Evolutionary conservation across 1,284 basidiomycete genomes (phyloP).

Genomic region (Porogramme epimiltina): DNA sequence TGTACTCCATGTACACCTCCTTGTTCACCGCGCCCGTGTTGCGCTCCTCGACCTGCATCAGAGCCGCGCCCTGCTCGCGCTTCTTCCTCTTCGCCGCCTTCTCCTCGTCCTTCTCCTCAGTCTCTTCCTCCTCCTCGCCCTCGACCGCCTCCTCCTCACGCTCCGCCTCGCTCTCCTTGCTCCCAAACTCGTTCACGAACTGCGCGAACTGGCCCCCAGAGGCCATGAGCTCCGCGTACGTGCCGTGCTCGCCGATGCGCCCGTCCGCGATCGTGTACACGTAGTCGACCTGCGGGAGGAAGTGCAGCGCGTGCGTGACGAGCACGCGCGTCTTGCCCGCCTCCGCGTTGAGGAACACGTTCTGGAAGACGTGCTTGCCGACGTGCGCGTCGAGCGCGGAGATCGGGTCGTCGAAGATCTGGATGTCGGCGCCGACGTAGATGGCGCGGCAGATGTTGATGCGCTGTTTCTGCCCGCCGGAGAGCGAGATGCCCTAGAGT

Average conservation of each 20-base stretch:
- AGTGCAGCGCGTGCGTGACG: constrained; percentile 83
- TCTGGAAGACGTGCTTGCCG: constrained; percentile 83
- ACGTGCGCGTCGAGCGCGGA: constrained; percentile 87
- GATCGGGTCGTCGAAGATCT: constrained; percentile 85
- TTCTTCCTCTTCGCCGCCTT: constrained; percentile 30
- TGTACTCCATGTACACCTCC: constrained; percentile 55
- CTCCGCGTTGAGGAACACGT: constrained; percentile 69
- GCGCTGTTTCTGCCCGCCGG: constrained; percentile 82
- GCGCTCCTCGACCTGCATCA: constrained; percentile 71
- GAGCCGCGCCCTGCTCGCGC: constrained; percentile 37
- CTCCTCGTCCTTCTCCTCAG: background rate
- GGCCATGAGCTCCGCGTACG: constrained; percentile 68
- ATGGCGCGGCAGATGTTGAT: constrained; percentile 82
- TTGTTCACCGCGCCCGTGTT: constrained; percentile 59
- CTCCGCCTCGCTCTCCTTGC: constrained; percentile 43
- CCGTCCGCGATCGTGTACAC: constrained; percentile 75
- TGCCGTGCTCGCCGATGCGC: constrained; percentile 74
- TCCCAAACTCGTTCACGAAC: constrained; percentile 70
- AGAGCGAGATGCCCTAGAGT: constrained; percentile 71
- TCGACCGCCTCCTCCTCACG: constrained; percentile 34
- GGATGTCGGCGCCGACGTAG: constrained; percentile 84
- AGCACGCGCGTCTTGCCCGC: constrained; percentile 79
- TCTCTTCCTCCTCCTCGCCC: constrained; percentile 28
- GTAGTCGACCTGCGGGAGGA: constrained; percentile 78
- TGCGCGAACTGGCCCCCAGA: constrained; percentile 70